Evolutionary conservation across 139 green algal species (phyloP).

Genomic region (Haematococcus lacustris): DNA sequence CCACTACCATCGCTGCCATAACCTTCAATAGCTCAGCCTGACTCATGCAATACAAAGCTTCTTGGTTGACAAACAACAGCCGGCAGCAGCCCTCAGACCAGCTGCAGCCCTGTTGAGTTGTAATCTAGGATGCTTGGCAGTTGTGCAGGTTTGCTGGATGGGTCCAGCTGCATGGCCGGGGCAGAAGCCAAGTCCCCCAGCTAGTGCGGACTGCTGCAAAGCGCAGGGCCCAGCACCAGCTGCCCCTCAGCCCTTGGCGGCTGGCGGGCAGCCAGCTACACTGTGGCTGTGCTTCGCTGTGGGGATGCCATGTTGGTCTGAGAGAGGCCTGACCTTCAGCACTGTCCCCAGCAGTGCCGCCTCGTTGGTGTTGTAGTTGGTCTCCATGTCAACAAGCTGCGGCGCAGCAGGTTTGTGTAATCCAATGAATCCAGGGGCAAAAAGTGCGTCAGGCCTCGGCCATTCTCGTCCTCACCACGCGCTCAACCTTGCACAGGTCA

Average conservation of each 20-base stretch:
- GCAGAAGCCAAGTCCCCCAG: neutral
- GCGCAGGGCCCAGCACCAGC: neutral
- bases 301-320: no score
- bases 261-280: neutral
- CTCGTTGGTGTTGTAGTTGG: constrained; percentile 55
- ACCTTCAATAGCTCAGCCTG: neutral
- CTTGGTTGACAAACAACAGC: neutral
- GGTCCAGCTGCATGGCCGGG: no score
- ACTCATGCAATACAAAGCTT: neutral
- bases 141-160: neutral
- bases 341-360: constrained; percentile 52
- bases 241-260: neutral
- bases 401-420: neutral
- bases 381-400: constrained; percentile 68
- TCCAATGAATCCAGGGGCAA: neutral
- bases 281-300: neutral
- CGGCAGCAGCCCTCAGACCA: neutral
- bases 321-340: constrained; percentile 42
- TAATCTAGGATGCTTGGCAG: neutral
- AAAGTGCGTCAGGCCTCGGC: neutral
- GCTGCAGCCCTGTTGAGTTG: neutral
- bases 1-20: neutral
- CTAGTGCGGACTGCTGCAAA: neutral
- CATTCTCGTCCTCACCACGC: neutral
- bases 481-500: neutral